Percentiles rank a stretch among this genome's conserved stretches.
Conservation (phyloP, 257 asterid species). For the Penstemon newberryi region DNA sequence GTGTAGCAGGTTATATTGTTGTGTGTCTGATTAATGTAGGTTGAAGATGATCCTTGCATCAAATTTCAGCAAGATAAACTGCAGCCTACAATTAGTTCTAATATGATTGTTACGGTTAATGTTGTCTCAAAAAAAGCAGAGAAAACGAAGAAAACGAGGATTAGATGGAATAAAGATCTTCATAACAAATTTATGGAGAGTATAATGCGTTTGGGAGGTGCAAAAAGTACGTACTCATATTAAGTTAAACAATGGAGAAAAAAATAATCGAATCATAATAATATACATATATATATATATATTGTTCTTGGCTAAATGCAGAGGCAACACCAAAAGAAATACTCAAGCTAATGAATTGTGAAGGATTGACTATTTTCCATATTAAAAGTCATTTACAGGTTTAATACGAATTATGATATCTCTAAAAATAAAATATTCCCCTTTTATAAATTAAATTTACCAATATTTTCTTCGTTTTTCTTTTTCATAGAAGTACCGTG, state of each 20-base stretch:
- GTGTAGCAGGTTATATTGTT: too few relatives aligned
- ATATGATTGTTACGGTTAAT: conserved; percentile 1
- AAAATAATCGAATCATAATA: too few relatives aligned
- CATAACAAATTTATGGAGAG: too few relatives aligned
- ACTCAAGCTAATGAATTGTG: conserved; percentile 52
- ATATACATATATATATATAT: too few relatives aligned
- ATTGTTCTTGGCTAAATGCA: conserved; percentile 22
- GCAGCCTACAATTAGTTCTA: not conserved
- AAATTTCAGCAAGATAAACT: conserved; percentile 15
- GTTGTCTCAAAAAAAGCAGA: not conserved
- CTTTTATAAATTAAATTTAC: not conserved
- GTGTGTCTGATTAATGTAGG: not conserved
- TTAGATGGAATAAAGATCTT: too few relatives aligned
- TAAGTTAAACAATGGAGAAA: too few relatives aligned
- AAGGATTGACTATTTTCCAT: conserved; percentile 49
- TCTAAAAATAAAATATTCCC: not conserved
- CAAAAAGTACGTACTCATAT: too few relatives aligned
- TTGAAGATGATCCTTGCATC: conserved; percentile 1
- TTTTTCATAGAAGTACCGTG: conserved; percentile 40
- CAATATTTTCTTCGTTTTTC: not conserved
- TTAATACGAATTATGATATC: not conserved
- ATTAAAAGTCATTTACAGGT: conserved; percentile 68
- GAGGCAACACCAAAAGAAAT: conserved; percentile 60
- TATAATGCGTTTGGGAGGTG: too few relatives aligned
- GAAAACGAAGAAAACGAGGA: too few relatives aligned